Conservation (phyloP, 257 asterid genomes). For the Solanum appendiculatum region DNA sequence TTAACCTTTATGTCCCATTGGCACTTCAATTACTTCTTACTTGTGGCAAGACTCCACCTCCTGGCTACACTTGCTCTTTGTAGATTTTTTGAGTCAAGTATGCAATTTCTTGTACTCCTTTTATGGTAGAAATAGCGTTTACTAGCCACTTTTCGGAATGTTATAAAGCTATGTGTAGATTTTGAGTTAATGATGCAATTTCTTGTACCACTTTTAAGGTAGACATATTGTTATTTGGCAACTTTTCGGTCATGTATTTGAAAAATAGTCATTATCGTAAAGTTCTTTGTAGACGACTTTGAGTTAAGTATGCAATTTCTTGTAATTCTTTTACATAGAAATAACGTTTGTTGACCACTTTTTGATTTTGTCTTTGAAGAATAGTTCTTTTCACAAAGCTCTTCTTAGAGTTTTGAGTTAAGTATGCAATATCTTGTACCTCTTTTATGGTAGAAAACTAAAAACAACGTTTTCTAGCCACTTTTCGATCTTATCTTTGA, state of each 20-base stretch:
- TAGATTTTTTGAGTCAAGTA: constrained; percentile 10
- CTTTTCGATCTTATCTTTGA: background rate
- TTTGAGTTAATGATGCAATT: background rate
- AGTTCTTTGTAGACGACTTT: constrained; percentile 31
- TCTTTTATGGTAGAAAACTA: background rate
- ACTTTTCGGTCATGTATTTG: background rate
- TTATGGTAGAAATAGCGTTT: background rate
- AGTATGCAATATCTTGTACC: background rate
- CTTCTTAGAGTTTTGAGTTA: background rate
- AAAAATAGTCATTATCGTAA: background rate
- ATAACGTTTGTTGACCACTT: background rate
- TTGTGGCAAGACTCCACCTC: constrained; percentile 86
- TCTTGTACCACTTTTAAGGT: background rate
- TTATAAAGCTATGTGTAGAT: background rate
- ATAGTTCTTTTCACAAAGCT: background rate
- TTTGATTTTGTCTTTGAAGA: background rate
- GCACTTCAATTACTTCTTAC: constrained; percentile 80
- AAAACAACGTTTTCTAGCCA: background rate
- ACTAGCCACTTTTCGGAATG: background rate
- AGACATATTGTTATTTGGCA: background rate
- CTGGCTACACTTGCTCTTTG: constrained; percentile 82
- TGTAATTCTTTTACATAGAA: background rate
- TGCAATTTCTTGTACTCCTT: background rate
- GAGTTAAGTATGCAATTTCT: background rate
- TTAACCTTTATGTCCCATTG: constrained; percentile 52